These are phyloP conservation scores for Marsdenia floribunda DNA, from an alignment of 257 asterid genomes.

Conservation along the genomic window DNA sequence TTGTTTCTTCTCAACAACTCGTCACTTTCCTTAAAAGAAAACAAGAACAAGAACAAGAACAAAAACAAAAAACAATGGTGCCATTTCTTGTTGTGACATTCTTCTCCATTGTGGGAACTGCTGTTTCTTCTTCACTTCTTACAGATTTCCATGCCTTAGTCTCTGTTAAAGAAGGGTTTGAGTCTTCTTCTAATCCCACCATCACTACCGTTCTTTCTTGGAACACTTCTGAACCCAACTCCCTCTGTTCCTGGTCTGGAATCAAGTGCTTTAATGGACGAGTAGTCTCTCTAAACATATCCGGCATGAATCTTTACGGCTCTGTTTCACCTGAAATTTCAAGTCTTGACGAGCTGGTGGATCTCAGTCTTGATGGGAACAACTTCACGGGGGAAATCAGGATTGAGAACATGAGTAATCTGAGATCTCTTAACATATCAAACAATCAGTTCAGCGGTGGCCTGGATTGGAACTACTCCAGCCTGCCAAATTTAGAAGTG, in stretches of 20 bases:
- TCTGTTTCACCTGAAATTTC: slow-evolving; percentile 61
- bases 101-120: slow-evolving; percentile 30
- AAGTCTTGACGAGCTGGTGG: slow-evolving; percentile 47
- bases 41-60: slow-evolving; percentile 26
- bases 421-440: slow-evolving; percentile 62
- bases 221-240: slow-evolving; percentile 49
- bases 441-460: slow-evolving; percentile 60
- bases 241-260: slow-evolving; percentile 78
- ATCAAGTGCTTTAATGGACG: slow-evolving; percentile 54
- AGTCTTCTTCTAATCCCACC: slow-evolving; percentile 26
- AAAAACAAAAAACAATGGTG: slow-evolving; percentile 38
- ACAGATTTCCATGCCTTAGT: slow-evolving; percentile 61
- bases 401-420: slow-evolving; percentile 55
- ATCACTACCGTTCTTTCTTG: slow-evolving; percentile 29
- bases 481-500: slow-evolving; percentile 48
- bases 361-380: slow-evolving; percentile 80
- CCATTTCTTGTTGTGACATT: slow-evolving; percentile 37
- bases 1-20: slow-evolving; percentile 42
- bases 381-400: slow-evolving; percentile 88
- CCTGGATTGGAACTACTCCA: slow-evolving; percentile 75
- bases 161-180: slow-evolving; percentile 50
- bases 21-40: slow-evolving; percentile 34
- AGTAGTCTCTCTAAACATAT: slow-evolving; percentile 54
- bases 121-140: slow-evolving; percentile 31
- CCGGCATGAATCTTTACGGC: slow-evolving; percentile 73